Percentiles rank a stretch among this genome's conserved stretches.
Conservation (phyloP, 177 flowering plant species). For the Vitis hybrid region DNA sequence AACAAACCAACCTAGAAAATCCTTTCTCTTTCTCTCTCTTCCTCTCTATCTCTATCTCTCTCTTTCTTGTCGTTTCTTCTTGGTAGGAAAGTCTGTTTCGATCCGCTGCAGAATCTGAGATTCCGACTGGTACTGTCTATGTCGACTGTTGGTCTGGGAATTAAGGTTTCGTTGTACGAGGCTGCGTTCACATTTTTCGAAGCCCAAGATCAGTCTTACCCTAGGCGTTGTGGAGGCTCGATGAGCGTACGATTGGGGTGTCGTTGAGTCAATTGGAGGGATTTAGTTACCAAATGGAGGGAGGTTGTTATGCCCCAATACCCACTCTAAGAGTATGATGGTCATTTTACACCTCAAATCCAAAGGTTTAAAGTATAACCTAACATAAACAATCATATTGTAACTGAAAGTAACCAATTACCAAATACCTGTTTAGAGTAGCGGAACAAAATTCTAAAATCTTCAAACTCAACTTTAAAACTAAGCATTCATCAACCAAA, state of each 20-base stretch:
- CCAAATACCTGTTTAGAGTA: too few species aligned
- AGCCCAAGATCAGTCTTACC: neutral
- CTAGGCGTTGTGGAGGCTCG: slow-evolving; percentile 38
- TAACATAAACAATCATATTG: too few species aligned
- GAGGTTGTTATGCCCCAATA: slow-evolving; percentile 43
- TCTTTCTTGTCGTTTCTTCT: neutral
- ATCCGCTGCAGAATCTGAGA: slow-evolving; percentile 11
- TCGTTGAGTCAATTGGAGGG: slow-evolving; percentile 44
- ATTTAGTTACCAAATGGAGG: slow-evolving; percentile 94
- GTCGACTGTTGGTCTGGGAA: slow-evolving; percentile 1
- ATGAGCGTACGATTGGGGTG: slow-evolving; percentile 42
- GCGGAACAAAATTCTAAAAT: too few species aligned
- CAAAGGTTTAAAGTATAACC: too few species aligned
- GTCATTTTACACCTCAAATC: slow-evolving; percentile 19
- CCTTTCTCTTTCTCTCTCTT: slow-evolving; percentile 7
- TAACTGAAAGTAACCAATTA: too few species aligned
- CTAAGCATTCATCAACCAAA: too few species aligned
- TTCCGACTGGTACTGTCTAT: slow-evolving; percentile 19
- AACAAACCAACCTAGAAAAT: slow-evolving; percentile 7
- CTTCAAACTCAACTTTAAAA: too few species aligned
- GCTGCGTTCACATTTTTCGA: neutral
- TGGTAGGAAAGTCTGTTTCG: neutral
- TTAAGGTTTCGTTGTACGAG: slow-evolving; percentile 4
- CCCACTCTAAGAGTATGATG: too few species aligned
- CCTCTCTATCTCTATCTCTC: neutral